These are phyloP conservation scores for Choiromyces venosus DNA, from an alignment of 495 filamentous ascomycete genomes.

Conservation along the genomic window DNA sequence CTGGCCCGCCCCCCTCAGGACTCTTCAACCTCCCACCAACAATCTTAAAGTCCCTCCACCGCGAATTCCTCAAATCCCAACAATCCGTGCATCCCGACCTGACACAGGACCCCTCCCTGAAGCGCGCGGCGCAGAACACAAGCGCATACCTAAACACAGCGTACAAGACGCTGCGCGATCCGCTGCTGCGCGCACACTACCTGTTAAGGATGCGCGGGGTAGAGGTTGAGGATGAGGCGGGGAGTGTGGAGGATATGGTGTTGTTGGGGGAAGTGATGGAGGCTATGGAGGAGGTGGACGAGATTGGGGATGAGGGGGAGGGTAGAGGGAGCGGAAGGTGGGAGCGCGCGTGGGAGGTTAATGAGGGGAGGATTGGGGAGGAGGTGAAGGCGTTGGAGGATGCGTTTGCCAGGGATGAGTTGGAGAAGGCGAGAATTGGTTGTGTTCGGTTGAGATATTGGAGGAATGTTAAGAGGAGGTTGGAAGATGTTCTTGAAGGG, in stretches of 20 bases:
- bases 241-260: slow-evolving; percentile 63
- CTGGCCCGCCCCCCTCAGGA: slow-evolving; percentile 69
- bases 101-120: slow-evolving; percentile 49
- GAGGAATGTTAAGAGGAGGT: slow-evolving; percentile 75
- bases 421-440: slow-evolving; percentile 61
- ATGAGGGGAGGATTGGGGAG: slow-evolving; percentile 59
- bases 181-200: slow-evolving; percentile 78
- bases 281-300: slow-evolving; percentile 76
- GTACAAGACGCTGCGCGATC: slow-evolving; percentile 71
- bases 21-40: slow-evolving; percentile 64
- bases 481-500: slow-evolving; percentile 69
- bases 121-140: slow-evolving; percentile 58
- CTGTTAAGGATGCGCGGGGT: slow-evolving; percentile 65
- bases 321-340: slow-evolving; percentile 53
- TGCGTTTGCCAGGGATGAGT: slow-evolving; percentile 62
- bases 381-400: slow-evolving; percentile 56
- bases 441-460: slow-evolving; percentile 80
- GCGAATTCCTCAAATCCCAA: slow-evolving; percentile 83
- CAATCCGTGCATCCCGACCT: slow-evolving; percentile 76
- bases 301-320: slow-evolving; percentile 59
- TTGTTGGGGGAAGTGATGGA: slow-evolving; percentile 86
- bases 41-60: slow-evolving; percentile 55
- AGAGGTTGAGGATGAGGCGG: slow-evolving; percentile 70
- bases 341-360: slow-evolving; percentile 45
- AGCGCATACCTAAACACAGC: slow-evolving; percentile 81